Base-by-base conservation (phyloP, 108 stramenopile species). In the Skeletonema costatum region DNA sequence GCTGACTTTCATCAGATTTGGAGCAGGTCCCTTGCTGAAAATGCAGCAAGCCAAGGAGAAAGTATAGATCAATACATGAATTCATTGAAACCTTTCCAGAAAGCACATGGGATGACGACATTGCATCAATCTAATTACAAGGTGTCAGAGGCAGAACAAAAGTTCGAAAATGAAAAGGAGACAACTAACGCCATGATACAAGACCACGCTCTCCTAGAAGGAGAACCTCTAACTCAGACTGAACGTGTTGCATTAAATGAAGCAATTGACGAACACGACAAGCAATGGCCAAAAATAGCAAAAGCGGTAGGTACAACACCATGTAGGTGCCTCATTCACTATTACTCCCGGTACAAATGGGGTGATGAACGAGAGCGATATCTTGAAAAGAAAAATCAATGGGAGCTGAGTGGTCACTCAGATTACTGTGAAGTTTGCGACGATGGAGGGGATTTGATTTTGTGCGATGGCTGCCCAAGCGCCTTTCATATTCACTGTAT, bases 391-490 rank as follows among this genome's bases (percentile, higher is more conserved):
- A 87, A 88, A 56, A 83, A 74, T 33, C 59, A 60, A 35, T 90
- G 86, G 87, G 86, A 66, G 71, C 70, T 46, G 16, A 46, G 16
- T 46, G 44, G 44, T n/a, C 77, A 74, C n/a, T 82, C 85, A 5
- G 87, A 87, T 74, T 63, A 65, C 44, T 89, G 88, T 63, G 50
- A 62, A 10, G 31, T 88, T 30, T 91, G 90, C 64, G 63, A 67
- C 48, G 87, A 89, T 39, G 88, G 87, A 32, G 90, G 88, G 3
- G 76, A 80, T 21, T 78, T 91, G 50, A 30, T 92, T 1, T 71
- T 90, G 30, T 97, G 96, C 78, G 96, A 97, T 69, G 83, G 77
- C 32, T 97, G 96, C 60, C 80, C 92, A 32, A 81, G 72, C 44
- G 77, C 82, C 19, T 97, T 86, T 73, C 96, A 97, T 76, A 56